Percentiles rank a stretch among this genome's conserved stretches.
Conservation (phyloP, 305 asterid species). For the Solanum hybrid region DNA sequence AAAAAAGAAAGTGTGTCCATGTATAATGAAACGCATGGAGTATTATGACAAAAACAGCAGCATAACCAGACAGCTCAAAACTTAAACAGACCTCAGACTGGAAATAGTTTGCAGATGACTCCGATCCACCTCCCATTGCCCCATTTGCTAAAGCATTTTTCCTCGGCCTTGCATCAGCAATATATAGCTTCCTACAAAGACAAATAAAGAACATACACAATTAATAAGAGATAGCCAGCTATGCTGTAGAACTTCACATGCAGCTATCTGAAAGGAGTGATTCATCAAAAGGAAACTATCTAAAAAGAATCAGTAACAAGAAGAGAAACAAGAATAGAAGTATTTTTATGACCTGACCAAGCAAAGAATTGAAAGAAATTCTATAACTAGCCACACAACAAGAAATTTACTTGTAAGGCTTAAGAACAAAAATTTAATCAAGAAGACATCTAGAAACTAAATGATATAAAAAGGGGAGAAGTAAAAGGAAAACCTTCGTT, state of each 20-base stretch:
- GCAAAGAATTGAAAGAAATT: neutral
- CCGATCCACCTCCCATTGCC: slow-evolving; percentile 99
- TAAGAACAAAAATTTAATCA: slow-evolving; percentile 6
- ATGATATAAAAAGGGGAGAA: slow-evolving; percentile 4
- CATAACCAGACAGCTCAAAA: slow-evolving; percentile 6
- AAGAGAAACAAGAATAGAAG: neutral
- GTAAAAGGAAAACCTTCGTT: slow-evolving; percentile 44
- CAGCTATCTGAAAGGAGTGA: neutral
- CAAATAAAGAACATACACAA: slow-evolving; percentile 2
- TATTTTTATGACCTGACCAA: neutral
- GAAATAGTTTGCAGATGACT: slow-evolving; percentile 91
- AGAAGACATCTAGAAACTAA: neutral
- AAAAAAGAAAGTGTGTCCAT: neutral
- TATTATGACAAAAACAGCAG: neutral
- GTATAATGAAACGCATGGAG: neutral
- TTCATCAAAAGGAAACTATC: neutral
- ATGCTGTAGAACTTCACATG: neutral
- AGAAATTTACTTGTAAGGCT: neutral
- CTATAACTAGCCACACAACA: neutral
- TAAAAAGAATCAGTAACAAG: neutral
- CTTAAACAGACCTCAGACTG: slow-evolving; percentile 78
- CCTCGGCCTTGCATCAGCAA: slow-evolving; percentile 98
- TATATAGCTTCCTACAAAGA: slow-evolving; percentile 74
- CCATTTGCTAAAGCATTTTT: slow-evolving; percentile 99
- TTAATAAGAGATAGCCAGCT: neutral